Base-by-base conservation (phyloP, 768 basidiomycete genomes). In the Tephrocybe sp. region DNA sequence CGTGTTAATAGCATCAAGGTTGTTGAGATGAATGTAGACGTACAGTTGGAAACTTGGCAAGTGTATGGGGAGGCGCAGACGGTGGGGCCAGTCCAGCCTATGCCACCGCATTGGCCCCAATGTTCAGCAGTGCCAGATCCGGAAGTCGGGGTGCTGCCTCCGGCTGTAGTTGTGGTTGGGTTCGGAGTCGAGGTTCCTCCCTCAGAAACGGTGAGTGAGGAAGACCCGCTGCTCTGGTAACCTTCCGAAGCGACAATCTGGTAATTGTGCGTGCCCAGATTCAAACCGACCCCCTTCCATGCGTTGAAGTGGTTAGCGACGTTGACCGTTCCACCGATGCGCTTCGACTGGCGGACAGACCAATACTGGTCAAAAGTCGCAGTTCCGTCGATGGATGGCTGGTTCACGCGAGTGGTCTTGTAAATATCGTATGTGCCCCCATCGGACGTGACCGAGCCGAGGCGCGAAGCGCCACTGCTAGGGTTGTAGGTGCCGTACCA, bases 231-330 rank as follows among this genome's bases (percentile, higher is more conserved):
- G 61, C 69, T 70, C 56, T 65, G 54, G 63, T 73, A 73, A 3
- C 73, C 73, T 51, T 77, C 75, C 2, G 73, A 72, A 17, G 75
- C 74, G 48, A 76, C 59, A 50, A 77, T 74, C 68, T 75, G 73
- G 62, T 75, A 75, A 53, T 68, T 65, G 63, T 67, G 67, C 37
- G 65, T 58, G 20, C 73, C 74, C 53, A 76, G 53, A 25, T 49
- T 51, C 68, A 77, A 63, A 9, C 74, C 74, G 9, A 66, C 48
- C 7, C 47, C 54, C 34, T 50, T 58, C 74, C 74, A 77, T 4
- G 73, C 74, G 45, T 67, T 65, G 59, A 75, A 73, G 28, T 30
- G 28, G 28, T 5, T 11, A 30, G 28, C 28, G 11, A 30, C 28
- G 28, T 30, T 30, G 28, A 30, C 28, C 6, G 28, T 30, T 5